Percentiles rank a stretch among this genome's conserved stretches.
phyloP scores from a whole-genome alignment of 495 filamentous ascomycete genomes.

The Chlorociboria aeruginascens region DNA sequence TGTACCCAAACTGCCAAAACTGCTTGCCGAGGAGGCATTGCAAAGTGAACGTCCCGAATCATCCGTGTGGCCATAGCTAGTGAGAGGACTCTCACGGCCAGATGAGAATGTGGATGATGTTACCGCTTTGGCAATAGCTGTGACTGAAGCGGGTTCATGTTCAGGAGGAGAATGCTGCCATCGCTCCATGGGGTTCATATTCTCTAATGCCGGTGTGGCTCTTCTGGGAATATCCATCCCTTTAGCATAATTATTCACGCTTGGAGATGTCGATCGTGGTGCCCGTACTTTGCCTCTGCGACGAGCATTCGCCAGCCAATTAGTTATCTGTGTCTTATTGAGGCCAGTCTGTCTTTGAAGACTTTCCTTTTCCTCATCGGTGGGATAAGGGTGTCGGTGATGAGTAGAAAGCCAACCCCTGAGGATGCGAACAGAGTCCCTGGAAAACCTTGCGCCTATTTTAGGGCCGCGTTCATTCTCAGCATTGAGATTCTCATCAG shows the following conservation, averaged over 20 bases:
- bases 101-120: conserved; percentile 42
- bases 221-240: conserved; percentile 54
- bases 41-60: conserved; percentile 60
- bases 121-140: conserved; percentile 67
- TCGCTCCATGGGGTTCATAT: conserved; percentile 73
- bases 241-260: conserved; percentile 36
- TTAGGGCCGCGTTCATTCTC: conserved; percentile 4
- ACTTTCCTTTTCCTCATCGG: conserved; percentile 64
- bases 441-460: conserved; percentile 53
- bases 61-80: conserved; percentile 39
- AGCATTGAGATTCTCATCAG: conserved; percentile 5
- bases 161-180: conserved; percentile 82
- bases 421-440: conserved; percentile 59
- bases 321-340: conserved; percentile 63
- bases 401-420: conserved; percentile 71
- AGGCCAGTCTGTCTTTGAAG: conserved; percentile 62
- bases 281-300: conserved; percentile 60
- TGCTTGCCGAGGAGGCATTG: conserved; percentile 59
- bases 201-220: conserved; percentile 37
- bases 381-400: conserved; percentile 68
- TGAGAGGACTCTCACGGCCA: conserved; percentile 30
- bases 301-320: conserved; percentile 81
- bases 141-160: conserved; percentile 71
- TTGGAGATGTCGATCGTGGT: conserved; percentile 39
- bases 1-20: conserved; percentile 42